Base-by-base conservation (phyloP, 768 basidiomycete species). In the Neoboletus brunneissimus region DNA sequence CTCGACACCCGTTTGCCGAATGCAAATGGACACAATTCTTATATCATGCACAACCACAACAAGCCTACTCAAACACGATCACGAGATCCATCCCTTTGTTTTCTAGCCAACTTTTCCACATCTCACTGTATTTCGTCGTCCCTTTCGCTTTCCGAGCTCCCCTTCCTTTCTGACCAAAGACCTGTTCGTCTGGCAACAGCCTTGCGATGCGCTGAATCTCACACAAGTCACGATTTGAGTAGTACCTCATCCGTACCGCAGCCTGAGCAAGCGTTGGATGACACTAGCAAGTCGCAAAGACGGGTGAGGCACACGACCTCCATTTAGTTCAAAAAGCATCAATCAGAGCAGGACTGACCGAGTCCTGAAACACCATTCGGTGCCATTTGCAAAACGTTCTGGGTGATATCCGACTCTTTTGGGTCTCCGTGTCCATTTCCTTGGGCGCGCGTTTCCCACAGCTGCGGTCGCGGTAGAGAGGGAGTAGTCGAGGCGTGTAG, bases 331-430 rank as follows among this genome's bases (percentile, higher is more conserved):
- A 35, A 11, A 40, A 25, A 23, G 5, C 25, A 9, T n/a, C 29
- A 5, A 56, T 32, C 45, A 29, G 23, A 47, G 10, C 1, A n/a
- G 13, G n/a, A 62, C 77, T 63, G 53, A 80, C 79, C 61, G 74
- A 58, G 18, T 72, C 68, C 20, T 61, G 72, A 49, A 75, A 78
- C 23, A 78, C 76, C 74, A 80, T 76, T 12, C 73, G 65, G 51
- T 80, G 77, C 79, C 78, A 80, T 59, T 79, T 80, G 54, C 74
- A 77, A 56, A 76, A 75, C 11, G 64, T 65, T 42, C 57, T 69
- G 11, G 73, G 64, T 2, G 77, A 68, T 34, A 79, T 56, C 25
- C 64, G 54, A 42, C 69, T 66, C 40, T 67, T 71, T 16, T 23
- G 59, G 5, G 55, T 59, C 18, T 68, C 67, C 20, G 55, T 49